Base-by-base conservation (phyloP, 176 grass and related monocot genomes). In the Canna indica region DNA sequence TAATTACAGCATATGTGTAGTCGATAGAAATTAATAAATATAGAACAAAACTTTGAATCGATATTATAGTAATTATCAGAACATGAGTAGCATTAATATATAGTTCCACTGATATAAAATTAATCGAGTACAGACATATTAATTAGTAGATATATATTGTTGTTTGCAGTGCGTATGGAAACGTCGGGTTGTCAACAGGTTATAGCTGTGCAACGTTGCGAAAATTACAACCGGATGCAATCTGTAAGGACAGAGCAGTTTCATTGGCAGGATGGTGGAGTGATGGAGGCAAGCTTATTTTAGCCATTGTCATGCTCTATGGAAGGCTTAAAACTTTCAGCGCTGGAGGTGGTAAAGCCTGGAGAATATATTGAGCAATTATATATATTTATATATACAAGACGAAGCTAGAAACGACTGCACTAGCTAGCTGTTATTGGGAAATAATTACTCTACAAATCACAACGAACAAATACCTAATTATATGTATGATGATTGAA, bases 231-330 rank as follows among this genome's bases (percentile, higher is more conserved):
- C 52, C 65, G 3, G 80, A 80, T 27, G 81, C 36, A 39, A 28
- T 8, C 34, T 96, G 91, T 33, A 45, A 56, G 22, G 87, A 96
- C 25, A 62, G 54, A 20, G 68, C 85, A 0, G 85, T 88, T 71
- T 83, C 82, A 59, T 91, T 91, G 66, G 68, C 65, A 0, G 91
- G 91, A 16, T 80, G 77, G 74, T 96, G 87, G 91, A 96, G 85
- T 42, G 77, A 88, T 30, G 80, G 79, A 52, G 87, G 87, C 29
- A 96, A 96, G 78, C 47, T 91, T 38, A 22, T 86, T 46, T 76
- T 91, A 16, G 73, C 71, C 15, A 11, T 96, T 18, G 72, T 83
- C 22, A 96, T 88, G 91, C 75, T 96, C 33, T 86, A 68, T 25
- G 88, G 91, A n/a, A 84, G 85, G 75, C 73, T 96, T 5, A 91